phyloP scores from a whole-genome alignment of 169 alveolate species.

The Eimeria maxima region DNA sequence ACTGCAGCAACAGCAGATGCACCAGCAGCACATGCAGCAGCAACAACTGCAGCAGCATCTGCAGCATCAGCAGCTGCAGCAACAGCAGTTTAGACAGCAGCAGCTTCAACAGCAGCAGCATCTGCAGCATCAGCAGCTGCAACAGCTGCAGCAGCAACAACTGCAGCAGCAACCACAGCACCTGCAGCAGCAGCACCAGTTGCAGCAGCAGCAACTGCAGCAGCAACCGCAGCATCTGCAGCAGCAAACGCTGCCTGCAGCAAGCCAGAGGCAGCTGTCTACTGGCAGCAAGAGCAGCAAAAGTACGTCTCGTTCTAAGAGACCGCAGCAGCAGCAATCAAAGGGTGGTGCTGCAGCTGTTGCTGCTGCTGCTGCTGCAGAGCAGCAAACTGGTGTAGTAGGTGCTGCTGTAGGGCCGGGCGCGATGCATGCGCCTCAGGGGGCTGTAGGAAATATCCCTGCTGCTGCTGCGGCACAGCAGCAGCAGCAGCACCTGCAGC shows the following conservation, averaged over 20 bases:
- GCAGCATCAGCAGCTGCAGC: slow-evolving; percentile 11
- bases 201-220: slow-evolving; percentile 56
- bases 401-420: slow-evolving; percentile 4
- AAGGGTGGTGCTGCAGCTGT: slow-evolving; percentile 41
- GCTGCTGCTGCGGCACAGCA: slow-evolving; percentile 43
- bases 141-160: neutral
- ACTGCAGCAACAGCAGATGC: slow-evolving; percentile 2
- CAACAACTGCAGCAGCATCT: neutral
- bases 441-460: slow-evolving; percentile 8
- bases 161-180: slow-evolving; percentile 21
- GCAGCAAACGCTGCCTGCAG: slow-evolving; percentile 35
- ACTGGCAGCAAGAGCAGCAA: slow-evolving; percentile 64
- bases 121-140: slow-evolving; percentile 3
- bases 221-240: slow-evolving; percentile 49
- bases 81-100: neutral
- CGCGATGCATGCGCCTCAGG: neutral
- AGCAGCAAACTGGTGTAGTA: slow-evolving; percentile 33
- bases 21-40: slow-evolving; percentile 9
- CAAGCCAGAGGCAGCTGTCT: slow-evolving; percentile 35
- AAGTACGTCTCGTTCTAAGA: slow-evolving; percentile 27
- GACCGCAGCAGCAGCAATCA: slow-evolving; percentile 55
- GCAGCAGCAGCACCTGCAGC: slow-evolving; percentile 12
- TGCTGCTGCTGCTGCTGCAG: slow-evolving; percentile 25
- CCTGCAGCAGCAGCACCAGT: slow-evolving; percentile 36
- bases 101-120: slow-evolving; percentile 3